Evolutionary conservation across 2,329 filamentous ascomycete genomes (phyloP).

Genomic region (Teratosphaeria zuluensis): DNA sequence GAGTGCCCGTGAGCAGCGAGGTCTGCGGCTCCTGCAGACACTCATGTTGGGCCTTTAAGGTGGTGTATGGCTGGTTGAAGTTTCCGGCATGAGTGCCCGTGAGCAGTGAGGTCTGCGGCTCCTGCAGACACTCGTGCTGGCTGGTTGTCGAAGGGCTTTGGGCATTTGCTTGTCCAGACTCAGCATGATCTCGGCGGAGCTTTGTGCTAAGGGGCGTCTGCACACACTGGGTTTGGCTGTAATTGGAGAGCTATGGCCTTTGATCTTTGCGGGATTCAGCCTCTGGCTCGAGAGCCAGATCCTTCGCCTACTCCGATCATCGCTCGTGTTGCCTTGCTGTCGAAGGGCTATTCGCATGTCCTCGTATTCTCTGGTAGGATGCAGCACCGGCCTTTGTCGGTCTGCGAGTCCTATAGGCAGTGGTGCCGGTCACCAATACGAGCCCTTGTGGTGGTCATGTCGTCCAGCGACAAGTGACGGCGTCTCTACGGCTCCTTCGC

Average conservation of each 20-base stretch:
- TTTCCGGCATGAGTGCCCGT: neutral
- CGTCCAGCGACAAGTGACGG: no score
- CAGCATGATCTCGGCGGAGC: neutral
- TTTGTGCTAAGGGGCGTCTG: neutral
- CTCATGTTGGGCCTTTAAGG: neutral
- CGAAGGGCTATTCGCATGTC: no score
- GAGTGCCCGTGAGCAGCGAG: conserved; percentile 1
- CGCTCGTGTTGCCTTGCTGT: no score
- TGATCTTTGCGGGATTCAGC: neutral
- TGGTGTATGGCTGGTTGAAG: neutral
- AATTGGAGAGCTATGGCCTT: neutral
- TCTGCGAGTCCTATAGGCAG: neutral
- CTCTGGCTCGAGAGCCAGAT: neutral
- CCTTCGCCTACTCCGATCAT: no score
- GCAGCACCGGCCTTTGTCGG: neutral
- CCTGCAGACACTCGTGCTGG: neutral
- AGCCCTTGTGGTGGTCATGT: no score
- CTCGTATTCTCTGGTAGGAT: neutral
- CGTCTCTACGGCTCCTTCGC: no score
- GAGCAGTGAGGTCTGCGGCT: conserved; percentile 1
- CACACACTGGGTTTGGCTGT: no score
- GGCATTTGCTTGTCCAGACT: neutral
- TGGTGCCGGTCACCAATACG: neutral
- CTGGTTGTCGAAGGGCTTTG: neutral
- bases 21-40: conserved; percentile 3